Conservation (phyloP, 2,329 filamentous ascomycete genomes). For the Penicillium sp. region DNA sequence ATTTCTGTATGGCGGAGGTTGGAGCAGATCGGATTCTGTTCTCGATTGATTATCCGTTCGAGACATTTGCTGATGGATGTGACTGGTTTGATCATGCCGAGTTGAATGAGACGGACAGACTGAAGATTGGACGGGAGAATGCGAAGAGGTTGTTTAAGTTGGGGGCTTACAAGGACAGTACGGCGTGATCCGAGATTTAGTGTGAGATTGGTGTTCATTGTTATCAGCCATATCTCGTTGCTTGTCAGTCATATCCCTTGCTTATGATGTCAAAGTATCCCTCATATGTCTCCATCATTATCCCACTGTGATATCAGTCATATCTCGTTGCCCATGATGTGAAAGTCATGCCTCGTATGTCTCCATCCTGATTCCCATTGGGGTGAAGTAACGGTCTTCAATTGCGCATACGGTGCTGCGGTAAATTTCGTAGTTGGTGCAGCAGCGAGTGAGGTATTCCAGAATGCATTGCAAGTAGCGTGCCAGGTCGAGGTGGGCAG, state of each 20-base stretch:
- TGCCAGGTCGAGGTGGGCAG: constrained; percentile 12
- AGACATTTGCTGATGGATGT: constrained; percentile 40
- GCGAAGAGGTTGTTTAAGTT: constrained; percentile 43
- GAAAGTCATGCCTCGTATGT: background rate
- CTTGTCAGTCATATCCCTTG: background rate
- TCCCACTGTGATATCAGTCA: background rate
- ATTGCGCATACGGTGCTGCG: background rate
- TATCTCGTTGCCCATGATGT: background rate
- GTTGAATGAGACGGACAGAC: constrained; percentile 34
- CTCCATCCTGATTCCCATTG: background rate
- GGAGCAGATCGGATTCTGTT: constrained; percentile 40
- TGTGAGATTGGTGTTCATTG: too few relatives aligned
- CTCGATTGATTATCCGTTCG: constrained; percentile 41
- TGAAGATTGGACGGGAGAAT: constrained; percentile 46
- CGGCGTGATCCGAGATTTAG: constrained; percentile 12
- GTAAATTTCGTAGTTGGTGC: background rate
- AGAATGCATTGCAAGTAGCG: constrained; percentile 15
- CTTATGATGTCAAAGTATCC: background rate
- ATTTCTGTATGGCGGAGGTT: constrained; percentile 40
- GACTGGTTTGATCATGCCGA: constrained; percentile 42
- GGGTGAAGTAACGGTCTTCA: background rate
- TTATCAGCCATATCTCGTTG: background rate
- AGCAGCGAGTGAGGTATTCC: constrained; percentile 5
- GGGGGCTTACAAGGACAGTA: constrained; percentile 31
- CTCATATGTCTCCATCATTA: background rate